Conservation (phyloP, 2,329 filamentous ascomycete species). For the Aspergillus sp. region DNA sequence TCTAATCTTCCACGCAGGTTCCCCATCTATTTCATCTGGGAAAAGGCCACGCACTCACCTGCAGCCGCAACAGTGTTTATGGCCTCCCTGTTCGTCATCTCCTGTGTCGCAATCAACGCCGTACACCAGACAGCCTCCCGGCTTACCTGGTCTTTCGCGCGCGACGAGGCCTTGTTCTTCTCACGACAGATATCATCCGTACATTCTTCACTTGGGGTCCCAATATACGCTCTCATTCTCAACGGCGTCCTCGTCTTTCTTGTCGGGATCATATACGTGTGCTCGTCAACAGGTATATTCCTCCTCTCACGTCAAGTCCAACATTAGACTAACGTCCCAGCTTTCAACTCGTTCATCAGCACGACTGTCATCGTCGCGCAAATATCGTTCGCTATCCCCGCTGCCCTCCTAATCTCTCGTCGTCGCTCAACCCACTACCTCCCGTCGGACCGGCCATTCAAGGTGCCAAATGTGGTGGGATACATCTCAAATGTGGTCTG, state of each 20-base stretch:
- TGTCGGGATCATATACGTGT: conserved; percentile 23
- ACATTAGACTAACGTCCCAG: conserved; percentile 6
- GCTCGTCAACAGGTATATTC: conserved; percentile 20
- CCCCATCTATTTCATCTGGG: conserved; percentile 25
- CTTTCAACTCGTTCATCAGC: conserved; percentile 26
- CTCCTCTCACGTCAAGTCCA: background rate
- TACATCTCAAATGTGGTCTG: conserved; percentile 16
- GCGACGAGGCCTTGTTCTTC: conserved; percentile 32
- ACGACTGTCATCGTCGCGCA: conserved; percentile 24
- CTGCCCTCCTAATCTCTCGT: conserved; percentile 17
- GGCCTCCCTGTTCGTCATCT: conserved; percentile 17
- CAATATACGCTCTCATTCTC: conserved; percentile 17
- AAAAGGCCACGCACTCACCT: conserved; percentile 22
- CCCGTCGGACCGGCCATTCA: conserved; percentile 15
- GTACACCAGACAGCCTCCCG: conserved; percentile 30
- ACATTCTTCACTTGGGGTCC: conserved; percentile 14
- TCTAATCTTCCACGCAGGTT: conserved; percentile 10
- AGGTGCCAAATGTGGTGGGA: conserved; percentile 13
- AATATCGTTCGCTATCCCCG: conserved; percentile 23
- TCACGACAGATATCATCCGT: conserved; percentile 19
- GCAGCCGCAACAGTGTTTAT: conserved; percentile 22
- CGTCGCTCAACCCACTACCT: conserved; percentile 16
- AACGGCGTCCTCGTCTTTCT: conserved; percentile 18
- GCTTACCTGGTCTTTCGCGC: conserved; percentile 35
- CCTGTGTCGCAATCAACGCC: conserved; percentile 21